Evolutionary conservation across 345 rosid species (phyloP).

Genomic region (Lepidium didymum): DNA sequence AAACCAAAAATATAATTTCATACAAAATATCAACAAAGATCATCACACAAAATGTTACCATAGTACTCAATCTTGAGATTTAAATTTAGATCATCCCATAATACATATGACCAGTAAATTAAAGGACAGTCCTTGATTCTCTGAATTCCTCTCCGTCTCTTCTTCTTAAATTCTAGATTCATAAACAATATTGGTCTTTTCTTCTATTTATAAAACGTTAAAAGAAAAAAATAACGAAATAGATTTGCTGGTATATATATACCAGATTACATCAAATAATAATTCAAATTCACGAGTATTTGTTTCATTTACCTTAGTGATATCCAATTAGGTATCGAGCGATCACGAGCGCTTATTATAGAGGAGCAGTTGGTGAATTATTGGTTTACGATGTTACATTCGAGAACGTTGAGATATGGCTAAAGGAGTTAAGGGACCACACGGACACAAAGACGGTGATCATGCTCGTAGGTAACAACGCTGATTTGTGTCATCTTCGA

Average conservation of each 20-base stretch:
- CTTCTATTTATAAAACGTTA: constrained; percentile 6
- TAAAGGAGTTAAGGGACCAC: constrained; percentile 77
- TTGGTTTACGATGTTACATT: constrained; percentile 80
- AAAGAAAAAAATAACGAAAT: too few relatives aligned
- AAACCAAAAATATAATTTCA: too few relatives aligned
- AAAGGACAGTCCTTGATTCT: constrained; percentile 17
- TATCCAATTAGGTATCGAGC: constrained; percentile 45
- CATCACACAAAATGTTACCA: too few relatives aligned
- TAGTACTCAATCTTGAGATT: background rate
- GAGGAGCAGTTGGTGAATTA: constrained; percentile 83
- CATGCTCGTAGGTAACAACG: constrained; percentile 89
- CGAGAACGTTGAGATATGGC: constrained; percentile 77
- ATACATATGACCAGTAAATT: background rate
- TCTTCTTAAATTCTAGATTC: background rate
- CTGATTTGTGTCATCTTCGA: constrained; percentile 63
- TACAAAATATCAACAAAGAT: too few relatives aligned
- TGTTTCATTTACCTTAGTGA: background rate
- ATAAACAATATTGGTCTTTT: background rate
- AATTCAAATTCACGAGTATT: too few relatives aligned
- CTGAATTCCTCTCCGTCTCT: constrained; percentile 7
- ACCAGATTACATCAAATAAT: too few relatives aligned
- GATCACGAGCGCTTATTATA: constrained; percentile 79
- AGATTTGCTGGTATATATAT: too few relatives aligned
- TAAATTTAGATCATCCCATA: constrained; percentile 14
- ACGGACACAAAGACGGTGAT: constrained; percentile 74